phyloP scores from a whole-genome alignment of 2,329 filamentous ascomycete genomes.

The Lachnellula cervina region DNA sequence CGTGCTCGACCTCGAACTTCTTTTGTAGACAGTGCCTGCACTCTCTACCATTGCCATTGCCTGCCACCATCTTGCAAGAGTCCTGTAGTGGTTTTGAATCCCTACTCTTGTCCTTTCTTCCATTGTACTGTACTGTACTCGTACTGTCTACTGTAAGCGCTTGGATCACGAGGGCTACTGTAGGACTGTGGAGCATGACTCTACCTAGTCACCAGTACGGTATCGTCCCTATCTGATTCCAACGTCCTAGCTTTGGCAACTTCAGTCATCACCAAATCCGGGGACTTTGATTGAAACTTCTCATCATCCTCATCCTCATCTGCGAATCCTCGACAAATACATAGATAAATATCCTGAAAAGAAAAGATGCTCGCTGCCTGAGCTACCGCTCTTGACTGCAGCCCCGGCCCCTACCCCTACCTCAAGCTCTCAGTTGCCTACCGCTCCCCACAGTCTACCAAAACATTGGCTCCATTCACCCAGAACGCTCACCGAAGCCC shows the following conservation, averaged over 20 bases:
- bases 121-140: background rate
- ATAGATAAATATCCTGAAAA: background rate
- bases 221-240: background rate
- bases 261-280: background rate
- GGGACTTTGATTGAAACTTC: background rate
- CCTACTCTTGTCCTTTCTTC: background rate
- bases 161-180: conserved; percentile 22
- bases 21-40: background rate
- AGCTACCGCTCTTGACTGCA: conserved; percentile 15
- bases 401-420: conserved; percentile 16
- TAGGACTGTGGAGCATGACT: conserved; percentile 19
- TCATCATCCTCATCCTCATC: background rate
- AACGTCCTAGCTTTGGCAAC: background rate
- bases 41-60: too few relatives aligned
- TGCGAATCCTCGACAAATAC: conserved; percentile 8
- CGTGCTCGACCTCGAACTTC: background rate
- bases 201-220: conserved; percentile 12
- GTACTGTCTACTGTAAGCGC: conserved; percentile 8
- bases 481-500: conserved; percentile 8
- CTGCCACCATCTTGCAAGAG: background rate
- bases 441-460: conserved; percentile 1
- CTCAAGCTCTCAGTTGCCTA: conserved; percentile 19
- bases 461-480: conserved; percentile 4
- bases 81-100: background rate
- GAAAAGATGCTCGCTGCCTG: conserved; percentile 21